phyloP scores from a whole-genome alignment of 345 rosid species.

The Euphorbia peplus region DNA sequence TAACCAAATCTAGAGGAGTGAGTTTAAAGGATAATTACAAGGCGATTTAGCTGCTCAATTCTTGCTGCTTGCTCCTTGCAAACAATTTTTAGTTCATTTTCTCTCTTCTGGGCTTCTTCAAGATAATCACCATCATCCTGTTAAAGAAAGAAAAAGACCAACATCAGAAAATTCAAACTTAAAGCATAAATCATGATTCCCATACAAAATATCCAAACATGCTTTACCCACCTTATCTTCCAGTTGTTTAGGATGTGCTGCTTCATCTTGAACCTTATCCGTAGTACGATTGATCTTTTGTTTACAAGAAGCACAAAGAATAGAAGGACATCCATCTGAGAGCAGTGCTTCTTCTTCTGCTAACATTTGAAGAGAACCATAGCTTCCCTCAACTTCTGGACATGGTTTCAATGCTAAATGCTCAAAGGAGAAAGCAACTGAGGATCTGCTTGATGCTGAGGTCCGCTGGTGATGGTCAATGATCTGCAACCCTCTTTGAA shows the following conservation, averaged over 20 bases:
- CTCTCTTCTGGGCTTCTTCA: constrained; percentile 39
- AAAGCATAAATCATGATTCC: not conserved
- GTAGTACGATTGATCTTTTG: constrained; percentile 38
- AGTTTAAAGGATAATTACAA: constrained; percentile 40
- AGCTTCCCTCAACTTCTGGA: constrained; percentile 48
- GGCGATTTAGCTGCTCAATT: constrained; percentile 59
- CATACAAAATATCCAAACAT: constrained; percentile 16
- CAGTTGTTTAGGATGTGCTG: constrained; percentile 7
- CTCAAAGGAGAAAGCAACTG: constrained; percentile 74
- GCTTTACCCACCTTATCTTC: constrained; percentile 19
- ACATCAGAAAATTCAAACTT: too few species aligned
- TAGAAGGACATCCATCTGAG: constrained; percentile 32
- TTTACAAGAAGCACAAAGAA: constrained; percentile 69
- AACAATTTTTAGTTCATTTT: constrained; percentile 59
- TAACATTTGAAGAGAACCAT: constrained; percentile 41
- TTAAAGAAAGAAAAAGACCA: constrained; percentile 13
- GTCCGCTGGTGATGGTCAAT: constrained; percentile 65
- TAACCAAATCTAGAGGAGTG: not conserved
- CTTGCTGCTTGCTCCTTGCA: constrained; percentile 75
- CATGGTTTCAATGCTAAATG: constrained; percentile 62
- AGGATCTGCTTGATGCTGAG: constrained; percentile 53
- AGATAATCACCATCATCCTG: constrained; percentile 44
- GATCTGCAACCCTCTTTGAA: constrained; percentile 80
- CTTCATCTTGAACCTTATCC: constrained; percentile 37
- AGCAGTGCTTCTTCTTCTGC: constrained; percentile 35